Evolutionary conservation across 1,284 basidiomycete species (phyloP), one percentile per base, ranked within the genome.

Genomic region (Meira miltonrushii): DNA sequence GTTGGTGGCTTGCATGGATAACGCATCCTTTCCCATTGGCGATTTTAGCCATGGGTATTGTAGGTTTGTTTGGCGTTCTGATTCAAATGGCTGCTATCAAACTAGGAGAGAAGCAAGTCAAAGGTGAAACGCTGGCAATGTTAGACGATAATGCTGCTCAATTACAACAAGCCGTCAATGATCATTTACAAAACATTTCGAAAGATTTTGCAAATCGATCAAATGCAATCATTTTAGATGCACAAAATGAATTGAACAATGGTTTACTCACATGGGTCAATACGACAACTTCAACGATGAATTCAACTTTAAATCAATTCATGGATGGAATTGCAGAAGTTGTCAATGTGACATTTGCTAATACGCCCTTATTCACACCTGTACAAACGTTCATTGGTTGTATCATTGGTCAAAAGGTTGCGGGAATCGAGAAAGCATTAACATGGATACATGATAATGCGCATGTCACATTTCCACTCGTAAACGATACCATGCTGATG

Each of bases 371-470:
- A 40, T 60, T 65, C 33, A 58, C 51, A 7, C 62, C 66, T 1
- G 56, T 69, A n/a, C 72, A 70, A 55, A 65, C 59, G 2, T 64
- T 70, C 43, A 57, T 65, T 19, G 44, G 65, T 43, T 98, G 94
- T 78, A 83, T 96, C 69, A 83, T 97, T 65, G 92, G 93, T 5
- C 84, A 84, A 61, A 98, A 98, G 78, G 86, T 97, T 51, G 82
- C 85, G 58, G 88, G 87, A 7, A 83, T 98, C 68, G 89, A 93
- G 79, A 83, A 85, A 19, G 92, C 89, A 8, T 82, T 97, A 52
- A 95, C 90, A 0, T 97, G 94, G 84, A 82, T 97, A 62, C 88
- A 93, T 69, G 82, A 92, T 65, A 92, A 94, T 77, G 86, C 93
- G 40, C 81, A 85, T 49, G 83, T 95, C 65, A 81, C 88, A 65